Evolutionary conservation across 2,329 filamentous ascomycete species (phyloP).

Genomic region (Cercospora citrullina): DNA sequence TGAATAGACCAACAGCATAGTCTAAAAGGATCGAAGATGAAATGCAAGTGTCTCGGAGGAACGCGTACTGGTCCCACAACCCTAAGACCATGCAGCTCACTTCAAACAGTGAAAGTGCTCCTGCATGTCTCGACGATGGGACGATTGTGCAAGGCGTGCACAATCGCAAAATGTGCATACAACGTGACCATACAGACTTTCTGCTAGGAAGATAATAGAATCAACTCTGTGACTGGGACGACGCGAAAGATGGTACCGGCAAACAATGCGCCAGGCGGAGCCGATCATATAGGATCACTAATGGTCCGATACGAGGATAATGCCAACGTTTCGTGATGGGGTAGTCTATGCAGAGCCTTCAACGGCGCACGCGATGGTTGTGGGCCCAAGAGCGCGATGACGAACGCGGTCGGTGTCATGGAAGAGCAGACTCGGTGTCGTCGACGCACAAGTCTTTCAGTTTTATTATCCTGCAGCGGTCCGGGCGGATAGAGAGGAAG

Average conservation of each 20-base stretch:
- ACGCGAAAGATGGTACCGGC: neutral
- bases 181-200: neutral
- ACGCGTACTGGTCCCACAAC: neutral
- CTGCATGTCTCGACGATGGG: neutral
- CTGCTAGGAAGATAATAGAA: neutral
- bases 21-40: neutral
- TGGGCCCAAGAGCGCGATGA: neutral
- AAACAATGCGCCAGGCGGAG: neutral
- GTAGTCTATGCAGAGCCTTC: neutral
- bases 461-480: neutral
- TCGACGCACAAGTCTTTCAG: neutral
- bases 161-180: neutral
- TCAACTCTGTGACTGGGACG: neutral
- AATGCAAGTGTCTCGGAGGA: neutral
- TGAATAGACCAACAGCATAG: neutral
- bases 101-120: neutral
- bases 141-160: neutral
- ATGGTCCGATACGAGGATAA: neutral
- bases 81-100: neutral
- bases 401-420: neutral
- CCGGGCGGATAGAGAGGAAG: neutral
- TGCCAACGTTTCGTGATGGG: neutral
- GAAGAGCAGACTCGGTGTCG: neutral
- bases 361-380: neutral
- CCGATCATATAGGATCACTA: neutral